These are phyloP conservation scores for Paratinospora sagittata DNA, from an alignment of 164 flowering plant genomes.

Conservation along the genomic window DNA sequence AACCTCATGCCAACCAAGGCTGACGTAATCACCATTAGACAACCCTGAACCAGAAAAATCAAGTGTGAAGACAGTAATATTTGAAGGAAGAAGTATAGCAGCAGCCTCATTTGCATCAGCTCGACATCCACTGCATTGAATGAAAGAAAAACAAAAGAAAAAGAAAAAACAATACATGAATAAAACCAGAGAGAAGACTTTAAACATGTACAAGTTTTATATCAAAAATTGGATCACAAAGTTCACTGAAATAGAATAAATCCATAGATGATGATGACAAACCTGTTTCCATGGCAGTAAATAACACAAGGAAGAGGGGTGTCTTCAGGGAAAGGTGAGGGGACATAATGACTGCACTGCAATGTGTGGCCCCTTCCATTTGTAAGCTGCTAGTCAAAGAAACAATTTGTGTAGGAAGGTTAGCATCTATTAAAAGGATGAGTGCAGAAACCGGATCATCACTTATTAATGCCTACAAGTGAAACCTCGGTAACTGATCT, in stretches of 20 bases:
- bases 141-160: background rate
- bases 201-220: background rate
- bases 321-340: constrained; percentile 57
- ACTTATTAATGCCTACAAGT: constrained; percentile 3
- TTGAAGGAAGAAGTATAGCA: constrained; percentile 77
- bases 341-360: constrained; percentile 85
- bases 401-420: constrained; percentile 8
- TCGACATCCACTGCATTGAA: constrained; percentile 73
- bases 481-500: constrained; percentile 23
- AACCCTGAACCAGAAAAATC: constrained; percentile 98
- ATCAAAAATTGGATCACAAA: background rate
- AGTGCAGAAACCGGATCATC: background rate
- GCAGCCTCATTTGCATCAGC: constrained; percentile 98
- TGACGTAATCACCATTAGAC: constrained; percentile 89
- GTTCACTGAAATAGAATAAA: background rate
- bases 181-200: background rate
- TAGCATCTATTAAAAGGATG: constrained; percentile 1
- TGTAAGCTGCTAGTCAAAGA: constrained; percentile 44
- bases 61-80: constrained; percentile 89
- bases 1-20: constrained; percentile 99
- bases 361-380: constrained; percentile 65
- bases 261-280: too few species aligned
- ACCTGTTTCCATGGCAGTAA: constrained; percentile 99
- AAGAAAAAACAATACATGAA: background rate
- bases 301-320: constrained; percentile 90